Conservation (phyloP, 2,329 filamentous ascomycete species). For the Lasiodiplodia citricola region DNA sequence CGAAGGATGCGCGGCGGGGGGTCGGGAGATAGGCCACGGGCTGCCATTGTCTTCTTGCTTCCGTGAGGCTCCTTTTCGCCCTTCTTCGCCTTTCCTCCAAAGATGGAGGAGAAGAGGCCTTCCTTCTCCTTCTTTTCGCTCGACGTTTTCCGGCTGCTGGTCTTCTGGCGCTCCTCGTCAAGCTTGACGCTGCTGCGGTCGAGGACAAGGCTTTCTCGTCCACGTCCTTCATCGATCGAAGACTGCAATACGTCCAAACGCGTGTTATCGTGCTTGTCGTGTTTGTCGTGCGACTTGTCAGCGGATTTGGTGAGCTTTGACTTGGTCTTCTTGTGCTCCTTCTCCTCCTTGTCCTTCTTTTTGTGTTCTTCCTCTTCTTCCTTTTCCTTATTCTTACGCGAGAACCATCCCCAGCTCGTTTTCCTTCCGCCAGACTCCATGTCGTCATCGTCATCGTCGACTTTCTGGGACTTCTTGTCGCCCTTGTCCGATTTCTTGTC, state of each 20-base stretch:
- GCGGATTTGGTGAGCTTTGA: constrained; percentile 68
- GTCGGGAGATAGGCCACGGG: constrained; percentile 80
- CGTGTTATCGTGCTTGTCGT: constrained; percentile 71
- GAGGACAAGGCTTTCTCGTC: constrained; percentile 81
- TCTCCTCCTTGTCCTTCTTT: constrained; percentile 54
- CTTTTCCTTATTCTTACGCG: constrained; percentile 73
- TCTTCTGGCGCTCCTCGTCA: constrained; percentile 82
- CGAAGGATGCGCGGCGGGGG: constrained; percentile 71
- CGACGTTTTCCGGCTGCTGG: constrained; percentile 72
- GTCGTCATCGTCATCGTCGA: constrained; percentile 69
- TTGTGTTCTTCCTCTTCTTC: constrained; percentile 69
- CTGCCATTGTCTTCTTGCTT: constrained; percentile 71
- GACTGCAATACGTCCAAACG: constrained; percentile 85
- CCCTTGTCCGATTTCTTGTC: constrained; percentile 78
- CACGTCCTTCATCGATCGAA: constrained; percentile 74
- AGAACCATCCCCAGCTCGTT: constrained; percentile 83
- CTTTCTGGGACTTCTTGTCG: constrained; percentile 70
- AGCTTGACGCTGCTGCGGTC: constrained; percentile 79
- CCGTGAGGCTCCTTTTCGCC: constrained; percentile 70
- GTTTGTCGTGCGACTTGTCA: constrained; percentile 39
- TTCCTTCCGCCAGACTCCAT: constrained; percentile 70
- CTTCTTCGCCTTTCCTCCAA: constrained; percentile 89
- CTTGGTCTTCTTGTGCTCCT: constrained; percentile 57
- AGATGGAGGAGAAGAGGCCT: constrained; percentile 90
- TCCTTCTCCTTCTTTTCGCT: constrained; percentile 86